Percentiles rank a stretch among this genome's conserved stretches.
These are phyloP conservation scores for Priceomyces haplophilus DNA, from an alignment of 805 yeast genomes.

Conservation along the genomic window DNA sequence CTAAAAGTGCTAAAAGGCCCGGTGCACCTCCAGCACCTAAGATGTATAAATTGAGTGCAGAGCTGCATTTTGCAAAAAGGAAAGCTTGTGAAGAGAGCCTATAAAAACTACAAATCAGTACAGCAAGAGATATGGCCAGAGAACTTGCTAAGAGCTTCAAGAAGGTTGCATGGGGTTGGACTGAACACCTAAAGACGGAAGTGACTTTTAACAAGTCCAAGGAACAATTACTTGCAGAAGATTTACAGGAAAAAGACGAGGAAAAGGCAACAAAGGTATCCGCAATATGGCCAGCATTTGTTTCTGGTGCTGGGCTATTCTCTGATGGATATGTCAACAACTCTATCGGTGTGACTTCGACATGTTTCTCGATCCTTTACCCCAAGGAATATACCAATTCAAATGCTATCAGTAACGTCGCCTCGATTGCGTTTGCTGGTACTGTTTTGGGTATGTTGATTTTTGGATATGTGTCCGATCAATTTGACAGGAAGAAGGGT, in stretches of 20 bases:
- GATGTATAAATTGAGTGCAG: neutral
- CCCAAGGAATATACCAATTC: slow-evolving; percentile 61
- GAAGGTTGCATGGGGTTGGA: slow-evolving; percentile 42
- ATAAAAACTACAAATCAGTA: neutral
- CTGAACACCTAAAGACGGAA: slow-evolving; percentile 40
- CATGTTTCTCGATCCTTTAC: slow-evolving; percentile 66
- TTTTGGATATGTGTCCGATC: slow-evolving; percentile 81
- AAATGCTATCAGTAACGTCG: slow-evolving; percentile 70
- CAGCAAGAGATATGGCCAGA: slow-evolving; percentile 32
- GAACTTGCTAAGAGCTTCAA: slow-evolving; percentile 46
- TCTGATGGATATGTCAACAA: slow-evolving; percentile 92
- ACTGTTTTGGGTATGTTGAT: slow-evolving; percentile 81
- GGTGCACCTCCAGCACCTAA: neutral
- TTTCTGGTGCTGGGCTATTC: slow-evolving; percentile 90
- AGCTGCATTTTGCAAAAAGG: neutral
- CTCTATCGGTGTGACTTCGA: slow-evolving; percentile 72
- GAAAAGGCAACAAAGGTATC: slow-evolving; percentile 14
- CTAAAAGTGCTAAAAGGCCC: neutral
- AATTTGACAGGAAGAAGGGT: slow-evolving; percentile 74
- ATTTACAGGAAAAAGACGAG: slow-evolving; percentile 21
- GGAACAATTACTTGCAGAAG: slow-evolving; percentile 17
- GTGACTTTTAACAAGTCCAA: slow-evolving; percentile 34
- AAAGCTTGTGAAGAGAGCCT: neutral
- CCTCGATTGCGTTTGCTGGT: slow-evolving; percentile 89
- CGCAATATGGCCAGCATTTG: slow-evolving; percentile 60